Evolutionary conservation across 148 eudicot genomes (phyloP).

Genomic region (Fagopyrum homotropicum): DNA sequence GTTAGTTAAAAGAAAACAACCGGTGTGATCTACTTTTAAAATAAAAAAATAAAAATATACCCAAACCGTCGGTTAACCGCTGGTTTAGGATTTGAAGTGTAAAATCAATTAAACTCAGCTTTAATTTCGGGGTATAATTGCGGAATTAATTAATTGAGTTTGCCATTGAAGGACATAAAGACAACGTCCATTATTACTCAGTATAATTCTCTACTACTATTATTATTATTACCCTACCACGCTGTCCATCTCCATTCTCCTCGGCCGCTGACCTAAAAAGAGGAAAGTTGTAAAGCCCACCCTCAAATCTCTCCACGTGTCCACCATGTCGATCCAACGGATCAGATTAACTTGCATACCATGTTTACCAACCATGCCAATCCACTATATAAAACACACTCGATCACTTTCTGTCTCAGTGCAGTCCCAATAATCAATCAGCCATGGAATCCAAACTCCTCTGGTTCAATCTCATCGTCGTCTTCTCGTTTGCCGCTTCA

Average conservation of each 20-base stretch:
- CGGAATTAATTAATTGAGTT: too few relatives aligned
- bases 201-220: background rate
- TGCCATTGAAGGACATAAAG: background rate
- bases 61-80: too few relatives aligned
- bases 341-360: background rate
- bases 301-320: background rate
- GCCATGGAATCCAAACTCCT: conserved; percentile 24
- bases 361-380: background rate
- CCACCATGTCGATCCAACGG: background rate
- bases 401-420: background rate
- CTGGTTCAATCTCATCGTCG: conserved; percentile 30
- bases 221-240: background rate
- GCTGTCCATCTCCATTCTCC: too few relatives aligned
- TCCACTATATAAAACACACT: background rate
- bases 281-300: background rate
- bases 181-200: background rate
- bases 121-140: too few relatives aligned
- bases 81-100: too few relatives aligned
- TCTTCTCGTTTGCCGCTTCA: conserved; percentile 29
- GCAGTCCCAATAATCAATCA: background rate
- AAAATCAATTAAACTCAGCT: too few relatives aligned
- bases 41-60: too few relatives aligned
- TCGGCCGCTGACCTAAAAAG: background rate
- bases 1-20: too few relatives aligned
- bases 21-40: too few relatives aligned